Base-by-base conservation (phyloP, 2,329 filamentous ascomycete genomes). In the Epichloe sylvatica region DNA sequence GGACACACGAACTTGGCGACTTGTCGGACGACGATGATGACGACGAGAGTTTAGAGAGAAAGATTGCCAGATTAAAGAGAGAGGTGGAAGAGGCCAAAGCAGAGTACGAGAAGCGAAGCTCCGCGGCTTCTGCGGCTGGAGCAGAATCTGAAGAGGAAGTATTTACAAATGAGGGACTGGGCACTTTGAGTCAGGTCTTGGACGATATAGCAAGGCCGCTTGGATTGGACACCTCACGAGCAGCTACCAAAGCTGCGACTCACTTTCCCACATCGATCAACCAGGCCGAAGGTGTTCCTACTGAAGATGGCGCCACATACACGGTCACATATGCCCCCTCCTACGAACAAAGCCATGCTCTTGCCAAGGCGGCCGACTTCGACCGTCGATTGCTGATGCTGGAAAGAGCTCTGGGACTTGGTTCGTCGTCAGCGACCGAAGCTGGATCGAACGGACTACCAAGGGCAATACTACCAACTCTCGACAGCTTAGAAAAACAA, bases 361-460 rank as follows among this genome's bases (percentile, higher is more conserved):
- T 96, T 36, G 80, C 82, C 35, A 86, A 89, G 64, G 84, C 87
- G 6, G 86, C 90, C 23, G 85, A 92, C 54, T 96, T 98, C 59
- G 91, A 97, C 62, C 76, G 79, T 33, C 80, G 92, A 5, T 77
- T 98, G 19, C 71, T 83, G 3, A 71, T 84, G 33, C 72, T 98
- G 45, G 92, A 98, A 69, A 81, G 81, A 56, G 78, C 82, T 1
- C 76, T 98, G 30, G 92, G 92, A 9, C 76, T 95, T 45, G 84
- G 81, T 39, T 81, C 82, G 21, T 79, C 81, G 0, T 76, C 80
- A 11, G 72, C 85, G 55, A 76, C 83, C 1, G 81, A 81, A 56
- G 67, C 76, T 34, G 80, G 74, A 55, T 66, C 75, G 2, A 74
- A 78, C 49, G 73, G 74, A 15, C 62, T 77, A 4, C 74, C 77